Percentiles rank a stretch among this genome's conserved stretches.
These are phyloP conservation scores for Hypoxylon rubiginosum DNA, from an alignment of 2,329 filamentous ascomycete species.

Conservation along the genomic window DNA sequence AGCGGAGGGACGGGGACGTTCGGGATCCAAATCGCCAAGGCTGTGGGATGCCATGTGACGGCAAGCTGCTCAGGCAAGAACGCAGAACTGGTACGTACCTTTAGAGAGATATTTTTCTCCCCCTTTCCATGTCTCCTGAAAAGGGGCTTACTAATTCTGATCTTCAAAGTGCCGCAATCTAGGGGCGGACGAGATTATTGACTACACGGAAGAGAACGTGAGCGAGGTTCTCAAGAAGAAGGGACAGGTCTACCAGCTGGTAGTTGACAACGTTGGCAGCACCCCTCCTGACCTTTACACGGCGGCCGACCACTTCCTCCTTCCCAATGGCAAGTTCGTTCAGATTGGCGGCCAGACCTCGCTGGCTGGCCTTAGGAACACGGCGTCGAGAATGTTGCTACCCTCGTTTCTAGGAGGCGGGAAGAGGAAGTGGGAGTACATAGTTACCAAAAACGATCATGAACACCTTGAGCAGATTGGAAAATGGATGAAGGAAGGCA, in stretches of 20 bases:
- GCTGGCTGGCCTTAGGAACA: slow-evolving; percentile 30
- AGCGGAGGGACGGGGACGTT: slow-evolving; percentile 72
- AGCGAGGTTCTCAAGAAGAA: slow-evolving; percentile 60
- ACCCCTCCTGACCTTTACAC: slow-evolving; percentile 67
- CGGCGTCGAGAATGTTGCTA: slow-evolving; percentile 45
- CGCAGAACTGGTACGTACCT: slow-evolving; percentile 59
- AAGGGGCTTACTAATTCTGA: not conserved
- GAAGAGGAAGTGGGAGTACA: slow-evolving; percentile 57
- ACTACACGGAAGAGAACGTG: slow-evolving; percentile 68
- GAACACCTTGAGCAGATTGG: slow-evolving; percentile 65
- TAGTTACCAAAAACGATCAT: slow-evolving; percentile 54
- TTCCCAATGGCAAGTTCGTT: slow-evolving; percentile 63
- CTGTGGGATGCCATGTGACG: slow-evolving; percentile 70
- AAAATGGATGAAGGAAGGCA: slow-evolving; percentile 69
- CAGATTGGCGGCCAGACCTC: slow-evolving; percentile 61
- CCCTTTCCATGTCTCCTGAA: not conserved
- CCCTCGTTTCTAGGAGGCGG: slow-evolving; percentile 56
- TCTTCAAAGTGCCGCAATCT: slow-evolving; percentile 60
- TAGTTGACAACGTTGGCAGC: slow-evolving; percentile 70
- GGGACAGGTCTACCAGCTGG: slow-evolving; percentile 64
- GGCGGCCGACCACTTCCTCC: slow-evolving; percentile 64
- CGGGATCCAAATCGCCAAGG: slow-evolving; percentile 74
- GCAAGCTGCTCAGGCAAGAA: slow-evolving; percentile 71
- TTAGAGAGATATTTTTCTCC: not conserved
- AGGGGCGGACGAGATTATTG: slow-evolving; percentile 74